Evolutionary conservation across 345 rosid genomes (phyloP).

Genomic region (Balakata baccata): DNA sequence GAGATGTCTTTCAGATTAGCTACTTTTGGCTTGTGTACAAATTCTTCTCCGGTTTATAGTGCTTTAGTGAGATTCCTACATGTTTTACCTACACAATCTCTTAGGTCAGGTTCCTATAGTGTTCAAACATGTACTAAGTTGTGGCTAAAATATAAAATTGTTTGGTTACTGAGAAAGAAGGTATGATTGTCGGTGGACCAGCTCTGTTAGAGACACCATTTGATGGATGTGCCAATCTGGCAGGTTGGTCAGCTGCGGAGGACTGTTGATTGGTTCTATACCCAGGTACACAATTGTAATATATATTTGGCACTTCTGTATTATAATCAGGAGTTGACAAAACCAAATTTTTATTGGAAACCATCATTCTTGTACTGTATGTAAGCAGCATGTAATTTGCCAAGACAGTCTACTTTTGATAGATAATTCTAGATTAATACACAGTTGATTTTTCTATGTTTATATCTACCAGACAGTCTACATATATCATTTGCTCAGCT

Average conservation of each 20-base stretch:
- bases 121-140: not conserved
- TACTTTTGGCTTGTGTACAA: not conserved
- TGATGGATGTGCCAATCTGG: conserved; percentile 35
- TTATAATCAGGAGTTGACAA: not conserved
- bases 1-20: not conserved
- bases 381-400: not conserved
- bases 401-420: not conserved
- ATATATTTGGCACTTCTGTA: not conserved
- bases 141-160: not conserved
- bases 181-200: not conserved
- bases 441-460: not conserved
- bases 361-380: not conserved
- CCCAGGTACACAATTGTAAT: conserved; percentile 48
- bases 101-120: not conserved
- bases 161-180: conserved; percentile 6
- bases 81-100: not conserved
- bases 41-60: not conserved
- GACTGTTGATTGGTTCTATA: conserved; percentile 69
- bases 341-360: not conserved
- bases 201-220: not conserved
- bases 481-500: not conserved
- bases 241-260: conserved; percentile 83
- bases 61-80: not conserved
- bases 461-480: not conserved
- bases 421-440: not conserved